These are phyloP conservation scores for Talaromyces piceae DNA, from an alignment of 2,329 filamentous ascomycete species.

Conservation along the genomic window DNA sequence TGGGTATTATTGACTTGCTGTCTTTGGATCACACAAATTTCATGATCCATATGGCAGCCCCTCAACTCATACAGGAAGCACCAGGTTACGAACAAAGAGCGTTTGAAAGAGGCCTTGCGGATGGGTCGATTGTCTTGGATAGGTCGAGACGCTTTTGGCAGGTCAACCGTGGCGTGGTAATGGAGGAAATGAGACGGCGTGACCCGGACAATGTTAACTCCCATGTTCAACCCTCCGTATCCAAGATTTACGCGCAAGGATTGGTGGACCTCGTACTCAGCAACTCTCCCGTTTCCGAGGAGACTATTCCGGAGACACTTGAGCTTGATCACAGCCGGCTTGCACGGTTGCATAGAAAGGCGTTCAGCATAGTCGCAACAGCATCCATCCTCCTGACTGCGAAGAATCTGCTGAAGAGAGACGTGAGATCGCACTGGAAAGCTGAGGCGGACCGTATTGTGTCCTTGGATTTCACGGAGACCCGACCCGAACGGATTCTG, in stretches of 20 bases:
- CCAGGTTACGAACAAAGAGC: constrained; percentile 54
- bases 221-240: constrained; percentile 26
- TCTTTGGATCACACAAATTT: constrained; percentile 61
- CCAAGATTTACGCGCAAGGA: constrained; percentile 51
- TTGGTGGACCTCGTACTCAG: constrained; percentile 52
- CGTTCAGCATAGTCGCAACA: constrained; percentile 52
- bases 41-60: constrained; percentile 53
- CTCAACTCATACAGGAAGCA: constrained; percentile 54
- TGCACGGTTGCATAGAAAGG: constrained; percentile 45
- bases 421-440: constrained; percentile 58
- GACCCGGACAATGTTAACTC: constrained; percentile 32
- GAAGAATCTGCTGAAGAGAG: constrained; percentile 59
- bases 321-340: constrained; percentile 50
- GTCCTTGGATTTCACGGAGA: constrained; percentile 40
- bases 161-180: constrained; percentile 30
- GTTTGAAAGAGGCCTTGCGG: constrained; percentile 49
- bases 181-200: constrained; percentile 46
- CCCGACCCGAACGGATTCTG: constrained; percentile 34
- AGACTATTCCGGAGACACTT: constrained; percentile 53
- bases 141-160: constrained; percentile 51
- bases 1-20: constrained; percentile 55
- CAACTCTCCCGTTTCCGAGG: constrained; percentile 45
- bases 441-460: constrained; percentile 53
- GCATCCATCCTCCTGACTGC: constrained; percentile 57
- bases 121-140: constrained; percentile 44